Evolutionary conservation across 345 rosid species (phyloP).

Genomic region (Citrus australasica): DNA sequence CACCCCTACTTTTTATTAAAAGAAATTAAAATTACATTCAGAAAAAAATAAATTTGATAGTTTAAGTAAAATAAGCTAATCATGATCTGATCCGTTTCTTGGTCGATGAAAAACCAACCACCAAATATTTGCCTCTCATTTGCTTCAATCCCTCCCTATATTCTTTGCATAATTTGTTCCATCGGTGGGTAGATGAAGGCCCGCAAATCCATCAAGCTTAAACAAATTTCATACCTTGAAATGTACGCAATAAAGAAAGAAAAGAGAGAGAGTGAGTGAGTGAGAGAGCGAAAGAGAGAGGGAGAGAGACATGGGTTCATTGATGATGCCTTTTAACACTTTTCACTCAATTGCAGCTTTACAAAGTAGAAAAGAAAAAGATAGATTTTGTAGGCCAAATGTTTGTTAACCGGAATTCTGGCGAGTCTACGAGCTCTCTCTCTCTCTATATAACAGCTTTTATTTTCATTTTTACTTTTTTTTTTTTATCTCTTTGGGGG

Average conservation of each 20-base stretch:
- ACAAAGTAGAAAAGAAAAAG: conserved; percentile 23
- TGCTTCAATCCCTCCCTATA: not conserved
- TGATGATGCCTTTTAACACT: not conserved
- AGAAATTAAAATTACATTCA: too few species aligned
- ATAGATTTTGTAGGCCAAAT: conserved; percentile 28
- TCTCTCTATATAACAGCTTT: not conserved
- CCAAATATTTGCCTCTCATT: not conserved
- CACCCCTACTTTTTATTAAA: too few species aligned
- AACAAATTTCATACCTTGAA: conserved; percentile 14
- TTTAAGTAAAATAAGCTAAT: not conserved
- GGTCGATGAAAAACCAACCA: not conserved
- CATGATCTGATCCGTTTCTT: not conserved
- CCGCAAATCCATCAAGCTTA: conserved; percentile 21
- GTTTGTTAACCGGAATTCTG: conserved; percentile 18
- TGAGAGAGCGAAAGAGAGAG: not conserved
- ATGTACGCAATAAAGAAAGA: conserved; percentile 14
- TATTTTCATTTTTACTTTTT: not conserved
- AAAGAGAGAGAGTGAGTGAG: too few species aligned
- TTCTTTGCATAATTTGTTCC: conserved; percentile 1
- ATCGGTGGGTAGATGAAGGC: conserved; percentile 11
- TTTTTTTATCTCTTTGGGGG: not conserved
- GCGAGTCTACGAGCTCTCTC: not conserved
- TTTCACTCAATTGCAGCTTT: conserved; percentile 14
- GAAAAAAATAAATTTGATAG: not conserved
- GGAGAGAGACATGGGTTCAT: too few species aligned